Conservation (phyloP, 805 yeast species). For the Debaryomyces tyrocola region DNA sequence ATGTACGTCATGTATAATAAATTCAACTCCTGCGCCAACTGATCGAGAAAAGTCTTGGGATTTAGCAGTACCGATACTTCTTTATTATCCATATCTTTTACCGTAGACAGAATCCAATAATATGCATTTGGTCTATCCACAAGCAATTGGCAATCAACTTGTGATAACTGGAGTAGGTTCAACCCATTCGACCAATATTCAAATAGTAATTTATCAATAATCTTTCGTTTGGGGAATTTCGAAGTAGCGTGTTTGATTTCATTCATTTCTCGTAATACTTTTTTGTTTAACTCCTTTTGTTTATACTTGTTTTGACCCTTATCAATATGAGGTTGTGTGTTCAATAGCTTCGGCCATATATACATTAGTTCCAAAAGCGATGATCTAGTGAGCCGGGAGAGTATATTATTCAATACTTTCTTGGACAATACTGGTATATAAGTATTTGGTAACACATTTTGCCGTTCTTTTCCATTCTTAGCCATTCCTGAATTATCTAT, state of each 20-base stretch:
- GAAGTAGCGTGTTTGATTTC: constrained; percentile 6
- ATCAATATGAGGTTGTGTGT: constrained; percentile 25
- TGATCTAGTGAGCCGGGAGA: constrained; percentile 29
- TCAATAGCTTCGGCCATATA: constrained; percentile 35
- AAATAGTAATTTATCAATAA: constrained; percentile 46
- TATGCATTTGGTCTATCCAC: constrained; percentile 55
- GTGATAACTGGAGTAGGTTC: constrained; percentile 66
- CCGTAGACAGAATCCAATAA: constrained; percentile 51
- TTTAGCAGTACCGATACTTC: constrained; percentile 41
- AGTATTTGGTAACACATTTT: constrained; percentile 37
- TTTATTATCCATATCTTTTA: constrained; percentile 30
- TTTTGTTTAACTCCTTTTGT: constrained; percentile 21
- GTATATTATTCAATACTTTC: constrained; percentile 17
- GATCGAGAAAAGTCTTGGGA: constrained; percentile 51
- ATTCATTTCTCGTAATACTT: constrained; percentile 16
- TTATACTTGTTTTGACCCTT: constrained; percentile 3
- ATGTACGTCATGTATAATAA: constrained; percentile 60
- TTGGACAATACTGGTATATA: constrained; percentile 33
- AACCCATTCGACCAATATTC: constrained; percentile 58
- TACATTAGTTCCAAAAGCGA: constrained; percentile 31
- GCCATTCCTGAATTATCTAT: constrained; percentile 2
- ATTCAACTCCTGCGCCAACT: constrained; percentile 48
- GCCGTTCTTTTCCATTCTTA: background rate
- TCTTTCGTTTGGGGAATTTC: constrained; percentile 25
- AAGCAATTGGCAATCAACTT: constrained; percentile 64